A percentile compares a stretch with the other conserved stretches of the same genome.
Conservation (phyloP, 2,329 filamentous ascomycete species). For the Colletotrichum cordylinicola region DNA sequence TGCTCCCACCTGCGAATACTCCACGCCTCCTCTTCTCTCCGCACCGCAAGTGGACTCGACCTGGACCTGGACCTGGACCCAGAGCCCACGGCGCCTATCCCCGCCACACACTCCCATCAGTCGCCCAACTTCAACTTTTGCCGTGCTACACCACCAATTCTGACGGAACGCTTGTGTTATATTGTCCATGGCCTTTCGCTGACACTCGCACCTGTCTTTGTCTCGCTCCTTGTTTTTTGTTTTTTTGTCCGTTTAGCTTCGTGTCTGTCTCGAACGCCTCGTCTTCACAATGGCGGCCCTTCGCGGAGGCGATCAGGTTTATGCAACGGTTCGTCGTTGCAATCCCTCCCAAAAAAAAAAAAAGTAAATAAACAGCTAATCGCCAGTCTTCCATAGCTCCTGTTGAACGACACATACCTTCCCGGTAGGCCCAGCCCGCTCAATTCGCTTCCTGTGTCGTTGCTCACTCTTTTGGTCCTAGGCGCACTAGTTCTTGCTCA, state of each 20-base stretch:
- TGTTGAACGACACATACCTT: constrained; percentile 90
- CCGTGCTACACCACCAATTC: constrained; percentile 2
- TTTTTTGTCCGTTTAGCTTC: background rate
- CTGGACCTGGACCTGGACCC: background rate
- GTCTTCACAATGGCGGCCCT: constrained; percentile 39
- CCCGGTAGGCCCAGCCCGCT: constrained; percentile 68
- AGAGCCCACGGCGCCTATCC: constrained; percentile 10
- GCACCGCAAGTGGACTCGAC: background rate
- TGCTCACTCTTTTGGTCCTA: constrained; percentile 39
- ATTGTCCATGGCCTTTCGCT: constrained; percentile 16
- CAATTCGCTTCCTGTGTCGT: constrained; percentile 21
- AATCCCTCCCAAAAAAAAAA: background rate
- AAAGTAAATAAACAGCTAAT: constrained; percentile 27
- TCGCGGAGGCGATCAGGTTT: constrained; percentile 53
- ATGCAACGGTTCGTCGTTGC: constrained; percentile 54
- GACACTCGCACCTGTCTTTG: background rate
- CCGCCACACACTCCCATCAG: constrained; percentile 8
- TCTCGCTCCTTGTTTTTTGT: background rate
- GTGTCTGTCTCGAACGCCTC: constrained; percentile 23
- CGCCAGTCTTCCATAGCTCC: constrained; percentile 65
- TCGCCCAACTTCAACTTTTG: constrained; percentile 1
- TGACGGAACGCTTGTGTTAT: background rate
- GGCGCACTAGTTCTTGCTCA: constrained; percentile 93
- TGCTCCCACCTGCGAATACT: background rate
- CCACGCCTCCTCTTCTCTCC: constrained; percentile 9